Percentiles rank a stretch among this genome's conserved stretches.
Conservation (phyloP, 108 stramenopile species). For the Fistulifera pelliculosa region DNA sequence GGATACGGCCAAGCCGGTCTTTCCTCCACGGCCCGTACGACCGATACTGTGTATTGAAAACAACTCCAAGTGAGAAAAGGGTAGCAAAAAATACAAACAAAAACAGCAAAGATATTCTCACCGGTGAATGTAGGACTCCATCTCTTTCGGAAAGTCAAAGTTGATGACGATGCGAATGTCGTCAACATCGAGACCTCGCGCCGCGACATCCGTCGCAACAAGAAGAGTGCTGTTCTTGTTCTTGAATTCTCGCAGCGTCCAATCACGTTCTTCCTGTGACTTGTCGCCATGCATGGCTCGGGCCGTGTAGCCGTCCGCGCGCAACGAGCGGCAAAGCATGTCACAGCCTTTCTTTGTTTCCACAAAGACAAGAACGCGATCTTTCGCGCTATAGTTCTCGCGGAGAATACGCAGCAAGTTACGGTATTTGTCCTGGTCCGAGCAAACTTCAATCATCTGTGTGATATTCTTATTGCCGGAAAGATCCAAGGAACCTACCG, state of each 20-base stretch:
- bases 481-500: constrained; percentile 96
- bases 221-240: constrained; percentile 74
- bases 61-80: constrained; percentile 12
- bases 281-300: constrained; percentile 98
- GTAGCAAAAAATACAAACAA: constrained; percentile 47
- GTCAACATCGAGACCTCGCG: constrained; percentile 86
- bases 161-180: constrained; percentile 93
- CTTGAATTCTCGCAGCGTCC: constrained; percentile 93
- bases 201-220: constrained; percentile 99
- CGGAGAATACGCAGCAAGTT: constrained; percentile 64
- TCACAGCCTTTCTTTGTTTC: constrained; percentile 98
- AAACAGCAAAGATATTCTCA: too few species aligned
- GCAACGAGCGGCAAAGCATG: constrained; percentile 82
- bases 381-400: constrained; percentile 69
- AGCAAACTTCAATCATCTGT: constrained; percentile 87
- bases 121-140: constrained; percentile 70
- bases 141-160: constrained; percentile 86
- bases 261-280: constrained; percentile 96
- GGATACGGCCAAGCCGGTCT: constrained; percentile 91
- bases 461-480: constrained; percentile 96
- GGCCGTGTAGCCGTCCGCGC: constrained; percentile 86
- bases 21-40: constrained; percentile 97
- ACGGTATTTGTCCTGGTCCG: constrained; percentile 90
- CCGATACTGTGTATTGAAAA: constrained; percentile 73
- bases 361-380: constrained; percentile 92